Evolutionary conservation across 805 yeast genomes (phyloP).

Genomic region (Suhomyces kilbournensis): DNA sequence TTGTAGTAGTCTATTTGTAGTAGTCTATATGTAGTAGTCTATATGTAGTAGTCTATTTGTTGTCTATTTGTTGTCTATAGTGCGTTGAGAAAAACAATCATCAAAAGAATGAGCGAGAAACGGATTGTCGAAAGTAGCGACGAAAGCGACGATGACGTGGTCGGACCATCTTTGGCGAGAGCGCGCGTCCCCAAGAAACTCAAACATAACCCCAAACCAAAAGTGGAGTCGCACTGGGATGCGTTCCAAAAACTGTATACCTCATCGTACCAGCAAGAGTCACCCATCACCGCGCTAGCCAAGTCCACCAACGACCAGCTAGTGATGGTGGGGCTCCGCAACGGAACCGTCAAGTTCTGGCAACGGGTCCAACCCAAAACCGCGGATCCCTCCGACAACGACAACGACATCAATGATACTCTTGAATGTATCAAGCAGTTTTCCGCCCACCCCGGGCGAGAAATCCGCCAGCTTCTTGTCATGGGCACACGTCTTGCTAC

Average conservation of each 20-base stretch:
- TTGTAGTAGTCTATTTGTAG: no score
- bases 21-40: no score
- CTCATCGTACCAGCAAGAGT: constrained; percentile 12
- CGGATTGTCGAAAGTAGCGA: not conserved
- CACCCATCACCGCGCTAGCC: constrained; percentile 12
- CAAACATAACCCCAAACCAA: not conserved
- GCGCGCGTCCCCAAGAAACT: not conserved
- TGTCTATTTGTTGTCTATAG: no score
- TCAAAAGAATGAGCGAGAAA: not conserved
- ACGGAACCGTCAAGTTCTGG: constrained; percentile 24
- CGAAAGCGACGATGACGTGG: constrained; percentile 8
- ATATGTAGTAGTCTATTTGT: no score
- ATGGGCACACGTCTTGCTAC: constrained; percentile 19
- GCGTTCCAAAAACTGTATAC: not conserved
- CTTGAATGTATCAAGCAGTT: constrained; percentile 14
- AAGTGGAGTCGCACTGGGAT: not conserved
- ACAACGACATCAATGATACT: constrained; percentile 7
- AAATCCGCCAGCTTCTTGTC: constrained; percentile 15
- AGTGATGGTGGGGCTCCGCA: constrained; percentile 16
- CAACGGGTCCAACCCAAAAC: not conserved
- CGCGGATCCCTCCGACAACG: not conserved
- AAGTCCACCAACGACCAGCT: constrained; percentile 12
- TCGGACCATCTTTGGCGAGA: constrained; percentile 8
- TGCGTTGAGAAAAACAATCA: constrained; percentile 7
- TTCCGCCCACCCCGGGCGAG: constrained; percentile 15